Base-by-base conservation (phyloP, 306 rosid species). In the Hylodesmum podocarpum region DNA sequence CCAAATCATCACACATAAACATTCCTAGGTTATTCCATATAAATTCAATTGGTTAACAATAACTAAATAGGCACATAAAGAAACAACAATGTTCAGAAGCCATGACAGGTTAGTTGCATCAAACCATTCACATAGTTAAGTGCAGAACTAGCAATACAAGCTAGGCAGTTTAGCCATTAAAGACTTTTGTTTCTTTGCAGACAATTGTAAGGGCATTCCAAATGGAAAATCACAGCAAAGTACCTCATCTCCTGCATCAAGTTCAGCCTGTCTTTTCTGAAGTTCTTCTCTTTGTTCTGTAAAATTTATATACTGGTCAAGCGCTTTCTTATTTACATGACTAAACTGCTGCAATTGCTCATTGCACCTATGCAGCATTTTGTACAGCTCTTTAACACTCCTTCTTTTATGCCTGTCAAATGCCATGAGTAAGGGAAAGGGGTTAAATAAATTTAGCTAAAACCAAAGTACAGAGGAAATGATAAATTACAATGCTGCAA, bases 211-310 rank as follows among this genome's bases (percentile, higher is more conserved):
- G 81, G 31, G 51, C 51, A 51, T 33, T 66, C 70, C 18, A 5
- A 66, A 80, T 33, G 12, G 72, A 25, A 25, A 49, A 76, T 79
- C 36, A 15, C n/a, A 29, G 75, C 1, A 61, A 70, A 65, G 51
- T 87, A 95, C 98, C 96, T 88, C 90, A 81, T 95, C 98, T 76
- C 98, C 98, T 22, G 96, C 93, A 81, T 95, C 89, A 73, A 92
- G 90, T 79, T 95, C 98, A 22, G 96, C 97, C 86, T 92, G 96
- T 81, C 97, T 90, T 82, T 90, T 90, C 90, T 95, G 96, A 80
- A 95, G 98, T 83, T 92, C 97, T 81, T 95, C 98, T 65, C 98
- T 87, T 71, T 95, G 98, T 84, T 92, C 98, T 13, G 97, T 92
- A 74, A 95, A 95, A 85, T 92, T 95, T 64, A 95, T 91, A 75